Base-by-base conservation (phyloP, 495 filamentous ascomycete genomes). In the Antarctomyces pellizariae region DNA sequence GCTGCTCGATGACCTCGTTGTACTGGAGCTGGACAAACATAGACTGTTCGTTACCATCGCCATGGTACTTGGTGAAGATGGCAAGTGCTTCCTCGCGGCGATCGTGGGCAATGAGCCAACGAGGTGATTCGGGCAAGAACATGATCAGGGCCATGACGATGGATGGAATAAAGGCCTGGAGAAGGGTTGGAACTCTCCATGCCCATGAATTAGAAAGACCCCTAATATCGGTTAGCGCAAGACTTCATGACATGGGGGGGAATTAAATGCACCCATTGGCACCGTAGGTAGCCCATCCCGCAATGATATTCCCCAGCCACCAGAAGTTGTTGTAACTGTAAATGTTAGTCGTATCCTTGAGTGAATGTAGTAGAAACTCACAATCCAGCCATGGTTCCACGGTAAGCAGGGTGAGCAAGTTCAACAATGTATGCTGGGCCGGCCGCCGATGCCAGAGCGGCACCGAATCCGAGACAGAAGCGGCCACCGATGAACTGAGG, bases 21-120 rank as follows among this genome's bases (percentile, higher is more conserved):
- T 64, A 54, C 35, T 71, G 56, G 8, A 75, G 55, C 32, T 63
- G 50, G 0, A 72, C 68, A 20, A 65, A 54, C 60, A 57, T 52
- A 42, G 63, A 46, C 16, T 64, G 45, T 16, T 28, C 35, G 38
- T 71, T 47, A 31, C 63, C 66, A 40, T 65, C 62, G 35, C 55
- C 63, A 34, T 73, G 66, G 30, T 67, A 71, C 10, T 52, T 53
- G 2, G 56, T 46, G 6, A 71, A 44, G 0, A 67, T 46, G 0
- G 47, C 46, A 17, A 52, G 39, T 0, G 61, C 63, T n/a, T 62
- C 52, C n/a, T 59, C 60, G 30, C 61, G 54, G 27, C 59, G 55
- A 43, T 74, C 72, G 37, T 71, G 65, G 38, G 61, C 57, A 35
- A 76, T 67, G 15, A 74, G 49, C 53, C 48, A 75, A 37, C 67